phyloP scores from a whole-genome alignment of 2,329 filamentous ascomycete species.

The Exophiala lecanii-corni region DNA sequence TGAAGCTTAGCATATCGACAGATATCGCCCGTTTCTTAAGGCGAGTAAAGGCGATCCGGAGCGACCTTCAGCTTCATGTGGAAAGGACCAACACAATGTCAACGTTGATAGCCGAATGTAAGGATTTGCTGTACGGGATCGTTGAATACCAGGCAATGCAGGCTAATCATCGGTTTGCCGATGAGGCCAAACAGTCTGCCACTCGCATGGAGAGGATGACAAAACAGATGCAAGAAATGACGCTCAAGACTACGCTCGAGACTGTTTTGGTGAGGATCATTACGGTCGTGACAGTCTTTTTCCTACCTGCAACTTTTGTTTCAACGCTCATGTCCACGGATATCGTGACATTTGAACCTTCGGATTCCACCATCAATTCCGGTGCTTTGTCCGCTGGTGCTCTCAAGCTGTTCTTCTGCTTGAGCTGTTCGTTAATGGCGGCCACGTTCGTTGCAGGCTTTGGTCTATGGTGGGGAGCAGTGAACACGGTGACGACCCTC shows the following conservation, averaged over 20 bases:
- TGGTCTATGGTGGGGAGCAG: too few species aligned
- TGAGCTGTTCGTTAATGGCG: constrained; percentile 35
- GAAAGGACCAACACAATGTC: constrained; percentile 25
- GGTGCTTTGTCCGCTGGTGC: constrained; percentile 26
- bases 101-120: constrained; percentile 25
- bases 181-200: constrained; percentile 25
- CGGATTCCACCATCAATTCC: constrained; percentile 9
- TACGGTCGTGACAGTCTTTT: constrained; percentile 32
- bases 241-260: constrained; percentile 29
- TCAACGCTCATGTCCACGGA: constrained; percentile 41
- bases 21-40: constrained; percentile 25
- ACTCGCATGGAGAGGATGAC: too few species aligned
- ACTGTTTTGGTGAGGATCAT: constrained; percentile 33
- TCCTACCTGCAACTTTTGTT: constrained; percentile 35
- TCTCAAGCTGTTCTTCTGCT: constrained; percentile 31
- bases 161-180: constrained; percentile 31
- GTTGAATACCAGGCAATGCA: constrained; percentile 34
- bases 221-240: constrained; percentile 29
- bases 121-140: constrained; percentile 32
- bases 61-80: constrained; percentile 27
- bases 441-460: too few species aligned
- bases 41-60: constrained; percentile 19
- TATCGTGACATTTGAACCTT: constrained; percentile 33
- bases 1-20: too few species aligned
- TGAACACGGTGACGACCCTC: too few species aligned